Conservation (phyloP, 2,329 filamentous ascomycete genomes). For the Alternaria gansuensis region DNA sequence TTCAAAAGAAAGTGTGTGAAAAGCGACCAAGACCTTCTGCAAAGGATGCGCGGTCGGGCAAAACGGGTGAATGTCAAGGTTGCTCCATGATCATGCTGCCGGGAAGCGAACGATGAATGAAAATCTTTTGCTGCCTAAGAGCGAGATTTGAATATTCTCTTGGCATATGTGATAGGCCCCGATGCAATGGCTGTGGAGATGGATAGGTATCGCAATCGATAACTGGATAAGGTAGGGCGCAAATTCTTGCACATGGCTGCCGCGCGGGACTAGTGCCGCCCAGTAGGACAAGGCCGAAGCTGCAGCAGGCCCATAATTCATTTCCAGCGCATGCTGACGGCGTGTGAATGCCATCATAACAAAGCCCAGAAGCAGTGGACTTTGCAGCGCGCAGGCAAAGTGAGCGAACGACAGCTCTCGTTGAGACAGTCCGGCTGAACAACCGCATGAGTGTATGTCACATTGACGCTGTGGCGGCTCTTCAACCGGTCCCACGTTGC, state of each 20-base stretch:
- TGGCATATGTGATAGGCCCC: constrained; percentile 28
- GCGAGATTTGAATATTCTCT: constrained; percentile 15
- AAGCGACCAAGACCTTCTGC: constrained; percentile 10
- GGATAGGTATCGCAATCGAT: constrained; percentile 49
- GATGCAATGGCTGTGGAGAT: constrained; percentile 33
- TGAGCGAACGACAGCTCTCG: constrained; percentile 30
- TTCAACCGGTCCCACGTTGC: constrained; percentile 30
- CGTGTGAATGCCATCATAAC: constrained; percentile 31
- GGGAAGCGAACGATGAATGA: constrained; percentile 30
- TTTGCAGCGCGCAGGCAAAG: constrained; percentile 25
- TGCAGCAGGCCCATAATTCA: constrained; percentile 46
- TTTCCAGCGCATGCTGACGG: constrained; percentile 42
- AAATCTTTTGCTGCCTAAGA: constrained; percentile 34
- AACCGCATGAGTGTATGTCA: constrained; percentile 25
- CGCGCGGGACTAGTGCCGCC: constrained; percentile 32
- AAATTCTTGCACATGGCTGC: constrained; percentile 36
- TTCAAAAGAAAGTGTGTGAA: constrained; percentile 12
- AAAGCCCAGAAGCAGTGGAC: constrained; percentile 35
- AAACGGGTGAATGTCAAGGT: constrained; percentile 11
- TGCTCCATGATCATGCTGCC: constrained; percentile 20
- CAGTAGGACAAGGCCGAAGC: constrained; percentile 31
- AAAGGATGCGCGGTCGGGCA: constrained; percentile 30
- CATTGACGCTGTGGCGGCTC: constrained; percentile 33
- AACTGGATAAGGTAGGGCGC: constrained; percentile 45
- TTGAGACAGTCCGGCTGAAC: constrained; percentile 23